Evolutionary conservation across 805 yeast species (phyloP).

Genomic region (Sugiyamaella valdiviana): DNA sequence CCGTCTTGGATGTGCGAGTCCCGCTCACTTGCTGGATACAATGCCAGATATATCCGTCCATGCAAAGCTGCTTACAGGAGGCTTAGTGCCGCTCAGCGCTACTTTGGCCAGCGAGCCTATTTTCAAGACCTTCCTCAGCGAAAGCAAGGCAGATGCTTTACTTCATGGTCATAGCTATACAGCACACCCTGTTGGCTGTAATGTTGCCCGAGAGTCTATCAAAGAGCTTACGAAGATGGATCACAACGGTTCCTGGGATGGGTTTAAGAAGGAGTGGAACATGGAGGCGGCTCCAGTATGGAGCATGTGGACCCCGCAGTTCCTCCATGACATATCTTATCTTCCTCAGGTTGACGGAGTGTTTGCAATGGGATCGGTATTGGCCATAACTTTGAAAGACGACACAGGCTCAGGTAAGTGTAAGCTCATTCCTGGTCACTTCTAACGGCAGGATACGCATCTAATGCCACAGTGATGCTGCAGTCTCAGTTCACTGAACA

Average conservation of each 20-base stretch:
- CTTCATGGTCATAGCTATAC: slow-evolving; percentile 27
- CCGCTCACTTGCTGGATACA: slow-evolving; percentile 16
- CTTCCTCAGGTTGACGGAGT: slow-evolving; percentile 15
- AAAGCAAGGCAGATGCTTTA: slow-evolving; percentile 22
- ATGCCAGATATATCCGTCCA: slow-evolving; percentile 25
- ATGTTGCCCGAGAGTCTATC: slow-evolving; percentile 20
- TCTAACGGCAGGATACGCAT: slow-evolving; percentile 21
- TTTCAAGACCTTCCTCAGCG: slow-evolving; percentile 21
- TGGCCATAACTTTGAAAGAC: slow-evolving; percentile 19
- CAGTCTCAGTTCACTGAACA: slow-evolving; percentile 8
- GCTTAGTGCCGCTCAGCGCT: slow-evolving; percentile 22
- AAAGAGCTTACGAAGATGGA: slow-evolving; percentile 10
- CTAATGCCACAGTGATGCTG: slow-evolving; percentile 14
- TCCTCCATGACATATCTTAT: slow-evolving; percentile 14
- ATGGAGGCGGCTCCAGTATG: slow-evolving; percentile 9
- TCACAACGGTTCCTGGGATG: slow-evolving; percentile 12
- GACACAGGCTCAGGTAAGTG: slow-evolving; percentile 1
- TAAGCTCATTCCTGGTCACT: background rate
- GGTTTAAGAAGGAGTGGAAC: slow-evolving; percentile 16
- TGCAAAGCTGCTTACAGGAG: slow-evolving; percentile 26
- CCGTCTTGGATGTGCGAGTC: slow-evolving; percentile 20
- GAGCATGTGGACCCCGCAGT: slow-evolving; percentile 21
- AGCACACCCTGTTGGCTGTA: slow-evolving; percentile 26
- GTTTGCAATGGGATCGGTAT: slow-evolving; percentile 21
- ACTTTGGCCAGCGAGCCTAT: slow-evolving; percentile 22